phyloP scores from a whole-genome alignment of 2,329 filamentous ascomycete genomes.

The Coleophoma eucalyptorum region DNA sequence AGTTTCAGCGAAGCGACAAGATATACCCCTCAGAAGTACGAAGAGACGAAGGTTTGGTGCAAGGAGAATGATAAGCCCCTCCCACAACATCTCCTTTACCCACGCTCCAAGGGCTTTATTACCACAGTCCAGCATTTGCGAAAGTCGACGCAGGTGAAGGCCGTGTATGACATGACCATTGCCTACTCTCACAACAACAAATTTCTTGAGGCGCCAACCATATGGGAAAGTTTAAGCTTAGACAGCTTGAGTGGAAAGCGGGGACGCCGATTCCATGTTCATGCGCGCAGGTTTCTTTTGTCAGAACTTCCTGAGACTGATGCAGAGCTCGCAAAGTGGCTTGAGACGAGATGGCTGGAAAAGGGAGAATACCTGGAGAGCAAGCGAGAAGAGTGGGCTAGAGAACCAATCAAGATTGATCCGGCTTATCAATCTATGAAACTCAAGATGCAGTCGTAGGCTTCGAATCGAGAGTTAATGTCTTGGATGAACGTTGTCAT shows the following conservation, averaged over 20 bases:
- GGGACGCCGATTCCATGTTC: slow-evolving; percentile 46
- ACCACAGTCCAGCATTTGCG: slow-evolving; percentile 53
- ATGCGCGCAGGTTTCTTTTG: slow-evolving; percentile 44
- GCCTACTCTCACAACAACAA: slow-evolving; percentile 42
- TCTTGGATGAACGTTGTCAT: too few relatives aligned
- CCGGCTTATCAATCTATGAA: neutral
- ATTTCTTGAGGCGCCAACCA: slow-evolving; percentile 44
- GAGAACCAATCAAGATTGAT: slow-evolving; percentile 1
- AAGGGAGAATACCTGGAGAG: slow-evolving; percentile 48
- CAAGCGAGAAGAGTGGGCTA: slow-evolving; percentile 37
- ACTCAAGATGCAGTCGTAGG: neutral
- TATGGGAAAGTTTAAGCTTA: slow-evolving; percentile 48
- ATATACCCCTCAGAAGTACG: slow-evolving; percentile 50
- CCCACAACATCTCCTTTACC: slow-evolving; percentile 55
- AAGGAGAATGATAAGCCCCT: slow-evolving; percentile 42
- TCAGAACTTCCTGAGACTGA: slow-evolving; percentile 43
- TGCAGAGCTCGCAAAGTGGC: slow-evolving; percentile 44
- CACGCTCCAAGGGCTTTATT: slow-evolving; percentile 57
- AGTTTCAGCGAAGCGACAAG: slow-evolving; percentile 62
- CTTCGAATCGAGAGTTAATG: too few relatives aligned
- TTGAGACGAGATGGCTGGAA: slow-evolving; percentile 48
- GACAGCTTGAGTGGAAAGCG: slow-evolving; percentile 32
- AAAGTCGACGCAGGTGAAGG: slow-evolving; percentile 44
- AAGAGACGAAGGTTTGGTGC: slow-evolving; percentile 49
- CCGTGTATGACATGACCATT: slow-evolving; percentile 52